Conservation (phyloP, 441 rosid species). For the Populus hybrid region DNA sequence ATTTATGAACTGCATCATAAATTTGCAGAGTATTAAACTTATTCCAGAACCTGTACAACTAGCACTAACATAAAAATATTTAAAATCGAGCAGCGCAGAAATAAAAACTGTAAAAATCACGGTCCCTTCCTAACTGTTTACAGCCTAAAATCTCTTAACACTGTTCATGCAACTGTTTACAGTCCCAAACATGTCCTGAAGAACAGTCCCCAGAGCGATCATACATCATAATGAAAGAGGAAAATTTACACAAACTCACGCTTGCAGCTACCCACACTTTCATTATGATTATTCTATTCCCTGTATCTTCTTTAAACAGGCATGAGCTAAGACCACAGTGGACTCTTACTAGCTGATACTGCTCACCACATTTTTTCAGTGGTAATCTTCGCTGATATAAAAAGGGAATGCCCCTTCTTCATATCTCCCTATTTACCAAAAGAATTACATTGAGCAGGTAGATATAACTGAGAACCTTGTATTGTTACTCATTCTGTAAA, state of each 20-base stretch:
- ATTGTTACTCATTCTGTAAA: not conserved
- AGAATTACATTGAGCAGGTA: not conserved
- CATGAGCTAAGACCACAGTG: not conserved
- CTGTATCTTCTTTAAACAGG: not conserved
- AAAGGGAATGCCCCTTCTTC: not conserved
- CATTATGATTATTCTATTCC: not conserved
- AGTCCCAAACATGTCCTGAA: not conserved
- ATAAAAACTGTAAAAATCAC: not conserved
- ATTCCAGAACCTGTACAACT: not conserved
- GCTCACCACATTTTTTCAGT: not conserved
- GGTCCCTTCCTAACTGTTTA: constrained; percentile 2
- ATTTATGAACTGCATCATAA: constrained; percentile 68
- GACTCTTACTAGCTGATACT: not conserved
- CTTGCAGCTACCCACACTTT: no score
- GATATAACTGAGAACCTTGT: not conserved
- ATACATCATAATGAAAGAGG: no score
- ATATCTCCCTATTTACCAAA: not conserved
- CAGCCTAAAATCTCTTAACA: not conserved
- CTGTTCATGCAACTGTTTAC: not conserved
- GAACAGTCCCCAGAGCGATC: not conserved
- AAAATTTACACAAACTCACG: no score
- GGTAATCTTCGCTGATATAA: not conserved
- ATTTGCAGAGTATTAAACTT: constrained; percentile 17
- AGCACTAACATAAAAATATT: constrained; percentile 3
- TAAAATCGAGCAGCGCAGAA: not conserved